Percentiles rank a stretch among this genome's conserved stretches.
These are phyloP conservation scores for Parachlorella kessleri DNA, from an alignment of 139 green algal species.

Conservation along the genomic window DNA sequence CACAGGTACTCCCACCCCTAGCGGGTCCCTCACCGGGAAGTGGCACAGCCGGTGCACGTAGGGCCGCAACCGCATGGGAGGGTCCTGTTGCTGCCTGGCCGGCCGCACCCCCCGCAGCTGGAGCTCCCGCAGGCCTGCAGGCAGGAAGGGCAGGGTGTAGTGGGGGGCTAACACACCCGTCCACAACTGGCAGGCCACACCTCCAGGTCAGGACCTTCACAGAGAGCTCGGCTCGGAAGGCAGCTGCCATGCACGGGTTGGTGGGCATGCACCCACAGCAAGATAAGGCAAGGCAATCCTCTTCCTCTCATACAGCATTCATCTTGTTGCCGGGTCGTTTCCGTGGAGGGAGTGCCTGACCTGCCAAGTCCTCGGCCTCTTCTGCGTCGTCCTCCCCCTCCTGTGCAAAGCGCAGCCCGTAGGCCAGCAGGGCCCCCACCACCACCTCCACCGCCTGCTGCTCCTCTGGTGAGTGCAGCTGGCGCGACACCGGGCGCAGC, in stretches of 20 bases:
- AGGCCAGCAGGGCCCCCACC: conserved; percentile 63
- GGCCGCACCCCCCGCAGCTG: not conserved
- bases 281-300: no score
- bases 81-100: conserved; percentile 20
- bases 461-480: conserved; percentile 65
- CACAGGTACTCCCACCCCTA: no score
- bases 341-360: no score
- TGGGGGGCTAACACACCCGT: no score
- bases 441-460: conserved; percentile 34
- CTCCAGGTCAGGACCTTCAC: no score
- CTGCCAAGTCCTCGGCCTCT: not conserved
- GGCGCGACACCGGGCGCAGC: conserved; percentile 58
- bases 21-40: conserved; percentile 39
- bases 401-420: conserved; percentile 65
- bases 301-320: no score
- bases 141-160: no score
- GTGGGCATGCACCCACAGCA: no score
- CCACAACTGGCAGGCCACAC: no score
- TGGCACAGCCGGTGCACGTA: conserved; percentile 37
- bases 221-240: no score
- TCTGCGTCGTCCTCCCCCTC: conserved; percentile 23
- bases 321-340: no score
- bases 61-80: conserved; percentile 38
- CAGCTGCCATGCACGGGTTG: no score
- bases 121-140: not conserved